Base-by-base conservation (phyloP, 148 eudicot species). In the Rhododendron molle region DNA sequence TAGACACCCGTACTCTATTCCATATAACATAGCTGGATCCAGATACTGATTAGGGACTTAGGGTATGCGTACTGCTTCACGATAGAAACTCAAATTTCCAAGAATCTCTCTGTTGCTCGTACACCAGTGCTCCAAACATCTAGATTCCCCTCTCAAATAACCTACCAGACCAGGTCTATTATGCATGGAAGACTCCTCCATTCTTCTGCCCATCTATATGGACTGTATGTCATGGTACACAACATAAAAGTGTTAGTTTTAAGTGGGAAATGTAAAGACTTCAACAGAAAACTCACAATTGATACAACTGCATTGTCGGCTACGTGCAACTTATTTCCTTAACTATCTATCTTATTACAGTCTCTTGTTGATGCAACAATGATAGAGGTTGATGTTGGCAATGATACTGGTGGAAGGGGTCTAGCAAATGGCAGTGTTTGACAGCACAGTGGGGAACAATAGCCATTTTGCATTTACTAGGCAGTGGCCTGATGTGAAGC, bases 321-420 rank as follows among this genome's bases (percentile, higher is more conserved):
- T 71, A 44, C 23, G 13, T 12, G 26, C 76, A 30, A 71, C 74
- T 81, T 56, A 62, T 76, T 85, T 62, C 74, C 78, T 71, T 43
- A 32, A 74, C 32, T 71, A n/a, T 81, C 40, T 71, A n/a, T 81
- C 40, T 89, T 38, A 60, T 83, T 90, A 87, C 92, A 95, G 98
- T 91, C 88, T 89, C 91, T 93, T 84, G 92, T 94, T 13, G 88
- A 90, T 65, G 88, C 93, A 84, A 90, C 91, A 78, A 85, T 85
- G 83, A 80, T 85, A 85, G 98, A 93, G 85, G 78, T 93, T 72
- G 93, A 89, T 76, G 80, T 69, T 85, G 89, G 87, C 77, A 85
- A 84, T 83, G 88, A 80, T 69, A 50, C 90, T 72, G 76, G 74
- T 43, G 81, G 88, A 86, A 69, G 85, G 80, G 49, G 71, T 84